A percentile compares a stretch with the other conserved stretches of the same genome.
Conservation (phyloP, 352 stramenopile species). For the Phytophthora aleatoria region DNA sequence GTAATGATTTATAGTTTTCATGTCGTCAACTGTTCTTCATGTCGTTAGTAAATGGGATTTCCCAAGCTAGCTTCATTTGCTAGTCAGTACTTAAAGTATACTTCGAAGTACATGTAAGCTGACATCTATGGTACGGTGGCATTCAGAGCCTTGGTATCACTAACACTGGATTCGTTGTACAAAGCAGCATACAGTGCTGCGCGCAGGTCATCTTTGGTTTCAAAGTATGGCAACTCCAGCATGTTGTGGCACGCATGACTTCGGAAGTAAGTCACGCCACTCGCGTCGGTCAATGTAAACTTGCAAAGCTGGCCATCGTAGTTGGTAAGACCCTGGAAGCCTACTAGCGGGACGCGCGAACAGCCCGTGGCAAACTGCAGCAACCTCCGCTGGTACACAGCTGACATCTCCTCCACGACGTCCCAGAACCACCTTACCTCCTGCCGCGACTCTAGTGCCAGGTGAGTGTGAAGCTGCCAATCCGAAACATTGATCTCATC, state of each 20-base stretch:
- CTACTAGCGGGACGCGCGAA: conserved; percentile 65
- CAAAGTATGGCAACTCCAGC: conserved; percentile 94
- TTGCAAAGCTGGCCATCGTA: conserved; percentile 70
- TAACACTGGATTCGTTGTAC: conserved; percentile 38
- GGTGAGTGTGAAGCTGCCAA: conserved; percentile 87
- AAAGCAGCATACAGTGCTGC: conserved; percentile 52
- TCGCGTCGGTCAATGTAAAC: conserved; percentile 55
- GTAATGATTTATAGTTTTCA: too few species aligned
- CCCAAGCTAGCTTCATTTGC: conserved; percentile 1
- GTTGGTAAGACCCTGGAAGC: conserved; percentile 68
- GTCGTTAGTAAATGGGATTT: not conserved
- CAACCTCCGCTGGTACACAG: conserved; percentile 59
- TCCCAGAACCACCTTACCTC: conserved; percentile 54
- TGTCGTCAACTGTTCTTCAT: too few species aligned
- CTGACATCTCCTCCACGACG: conserved; percentile 88
- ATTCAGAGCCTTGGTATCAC: conserved; percentile 8
- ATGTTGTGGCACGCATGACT: conserved; percentile 76
- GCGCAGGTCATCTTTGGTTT: conserved; percentile 77
- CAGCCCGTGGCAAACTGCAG: conserved; percentile 85
- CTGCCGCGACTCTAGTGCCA: conserved; percentile 30
- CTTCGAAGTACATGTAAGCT: not conserved
- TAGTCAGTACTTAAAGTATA: not conserved
- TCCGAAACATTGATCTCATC: conserved; percentile 93
- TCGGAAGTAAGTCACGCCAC: conserved; percentile 35
- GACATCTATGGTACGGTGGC: conserved; percentile 27